A percentile compares a stretch with the other conserved stretches of the same genome.
Conservation (phyloP, 768 basidiomycete genomes). For the Rhizopogon salebrosus region DNA sequence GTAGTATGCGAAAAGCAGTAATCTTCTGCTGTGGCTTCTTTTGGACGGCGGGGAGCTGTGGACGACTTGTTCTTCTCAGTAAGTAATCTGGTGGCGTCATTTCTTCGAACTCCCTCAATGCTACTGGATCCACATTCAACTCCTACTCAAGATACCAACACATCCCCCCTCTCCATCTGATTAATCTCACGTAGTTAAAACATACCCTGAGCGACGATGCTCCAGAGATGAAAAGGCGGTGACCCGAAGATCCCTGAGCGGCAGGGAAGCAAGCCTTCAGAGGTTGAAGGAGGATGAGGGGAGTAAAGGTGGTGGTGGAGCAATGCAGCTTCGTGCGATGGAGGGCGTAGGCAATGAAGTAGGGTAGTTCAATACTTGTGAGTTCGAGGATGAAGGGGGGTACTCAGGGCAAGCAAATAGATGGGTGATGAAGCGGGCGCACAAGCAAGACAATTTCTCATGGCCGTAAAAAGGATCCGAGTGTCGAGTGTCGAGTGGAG, state of each 20-base stretch:
- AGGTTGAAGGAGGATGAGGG: conserved; percentile 48
- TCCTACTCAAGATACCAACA: conserved; percentile 91
- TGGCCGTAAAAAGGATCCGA: conserved; percentile 53
- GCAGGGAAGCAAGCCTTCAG: no score
- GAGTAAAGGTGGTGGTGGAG: conserved; percentile 39
- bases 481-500: conserved; percentile 11
- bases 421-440: no score
- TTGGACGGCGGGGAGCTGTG: no score
- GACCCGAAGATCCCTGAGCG: no score
- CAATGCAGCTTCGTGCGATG: no score
- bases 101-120: conserved; percentile 54
- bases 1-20: no score
- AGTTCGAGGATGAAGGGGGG: conserved; percentile 43
- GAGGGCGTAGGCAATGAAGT: no score
- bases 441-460: conserved; percentile 70
- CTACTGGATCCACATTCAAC: conserved; percentile 63
- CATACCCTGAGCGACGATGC: conserved; percentile 86
- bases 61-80: no score
- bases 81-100: conserved; percentile 18
- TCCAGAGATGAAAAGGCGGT: no score
- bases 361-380: conserved; percentile 36
- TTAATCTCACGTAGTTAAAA: conserved; percentile 74
- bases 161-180: conserved; percentile 78
- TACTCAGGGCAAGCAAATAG: conserved; percentile 81
- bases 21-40: no score